Evolutionary conservation across 805 yeast genomes (phyloP), one percentile per base, ranked within the genome.

Genomic region (Yarrowia deformans): DNA sequence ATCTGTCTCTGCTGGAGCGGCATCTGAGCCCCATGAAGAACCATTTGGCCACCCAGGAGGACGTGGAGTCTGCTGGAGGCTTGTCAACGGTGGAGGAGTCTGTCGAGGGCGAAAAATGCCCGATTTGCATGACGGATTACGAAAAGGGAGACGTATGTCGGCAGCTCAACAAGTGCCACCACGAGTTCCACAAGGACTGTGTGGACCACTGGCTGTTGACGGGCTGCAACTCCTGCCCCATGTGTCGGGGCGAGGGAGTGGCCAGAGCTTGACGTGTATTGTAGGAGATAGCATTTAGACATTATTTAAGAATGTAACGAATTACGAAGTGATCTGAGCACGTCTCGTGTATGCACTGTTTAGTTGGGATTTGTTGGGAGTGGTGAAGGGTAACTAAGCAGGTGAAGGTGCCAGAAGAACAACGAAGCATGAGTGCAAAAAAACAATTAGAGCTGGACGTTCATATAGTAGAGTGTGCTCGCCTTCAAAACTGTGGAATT

Each of bases 221-320:
- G 12, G 84, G 87, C 45, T 81, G 84, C 71, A 87, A 86, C 72
- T 82, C 83, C 19, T 87, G 90, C 75, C 90, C 90, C 8, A 76
- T 86, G 58, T 87, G 90, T 72, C 78, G 90, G 55, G 77, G 81
- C 6, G 79, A 79, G 70, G 87, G 85, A 18, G 80, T 81, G 6
- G 50, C 61, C n/a, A 37, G 18, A 39, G 45, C 55, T 14, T 56
- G 46, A 37, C 29, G 2, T 23, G 29, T 2, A 23, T 23, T 23
- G 34, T 9, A 54, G 43, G 37, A 48, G 54, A 18, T 56, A 43
- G 60, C 60, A 56, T 56, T 8, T 56, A 56, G 48, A 40, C 63
- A 56, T 56, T 56, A 19, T n/a, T 55, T 42, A 42, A 55, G 61
- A 50, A 54, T 54, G 60, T 37, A 54, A 54, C 60, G 60, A 54